Conservation (phyloP, 2,329 filamentous ascomycete genomes). For the Pseudomassariella vexata region DNA sequence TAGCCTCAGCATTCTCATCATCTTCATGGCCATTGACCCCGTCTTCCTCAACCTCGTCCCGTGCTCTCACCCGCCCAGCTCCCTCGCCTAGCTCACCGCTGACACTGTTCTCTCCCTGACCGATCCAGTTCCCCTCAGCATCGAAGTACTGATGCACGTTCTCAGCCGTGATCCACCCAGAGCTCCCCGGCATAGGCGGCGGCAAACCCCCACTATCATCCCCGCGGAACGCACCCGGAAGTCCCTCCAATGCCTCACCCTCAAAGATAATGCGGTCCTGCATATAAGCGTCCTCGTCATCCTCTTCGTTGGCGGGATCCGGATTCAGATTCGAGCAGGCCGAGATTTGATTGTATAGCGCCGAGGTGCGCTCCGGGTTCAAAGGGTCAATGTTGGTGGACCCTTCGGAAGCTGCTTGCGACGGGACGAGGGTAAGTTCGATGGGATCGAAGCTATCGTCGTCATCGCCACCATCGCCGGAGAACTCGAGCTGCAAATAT, state of each 20-base stretch:
- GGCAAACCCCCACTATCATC: constrained; percentile 46
- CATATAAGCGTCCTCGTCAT: constrained; percentile 46
- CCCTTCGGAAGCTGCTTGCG: constrained; percentile 20
- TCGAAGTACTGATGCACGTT: constrained; percentile 84
- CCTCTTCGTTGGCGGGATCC: constrained; percentile 55
- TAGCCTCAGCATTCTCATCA: constrained; percentile 27
- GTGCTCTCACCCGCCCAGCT: constrained; percentile 50
- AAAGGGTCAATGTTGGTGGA: constrained; percentile 18
- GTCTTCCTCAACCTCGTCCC: constrained; percentile 47
- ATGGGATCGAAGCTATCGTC: constrained; percentile 60
- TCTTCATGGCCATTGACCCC: constrained; percentile 36
- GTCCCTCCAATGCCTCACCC: constrained; percentile 49
- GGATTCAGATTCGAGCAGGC: constrained; percentile 73
- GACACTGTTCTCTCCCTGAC: constrained; percentile 32
- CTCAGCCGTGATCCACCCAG: constrained; percentile 85
- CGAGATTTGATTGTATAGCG: constrained; percentile 65
- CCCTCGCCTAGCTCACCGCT: constrained; percentile 56
- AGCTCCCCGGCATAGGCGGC: constrained; percentile 66
- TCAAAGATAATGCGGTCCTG: constrained; percentile 52
- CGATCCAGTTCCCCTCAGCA: constrained; percentile 73
- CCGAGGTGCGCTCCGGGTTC: constrained; percentile 28
- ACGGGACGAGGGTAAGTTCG: constrained; percentile 62
- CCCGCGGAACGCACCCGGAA: constrained; percentile 48
- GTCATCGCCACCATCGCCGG: constrained; percentile 50
- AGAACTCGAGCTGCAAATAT: constrained; percentile 64